These are phyloP conservation scores for Hordeum vulgare DNA, from an alignment of 176 grass and related monocot species.

Conservation along the genomic window DNA sequence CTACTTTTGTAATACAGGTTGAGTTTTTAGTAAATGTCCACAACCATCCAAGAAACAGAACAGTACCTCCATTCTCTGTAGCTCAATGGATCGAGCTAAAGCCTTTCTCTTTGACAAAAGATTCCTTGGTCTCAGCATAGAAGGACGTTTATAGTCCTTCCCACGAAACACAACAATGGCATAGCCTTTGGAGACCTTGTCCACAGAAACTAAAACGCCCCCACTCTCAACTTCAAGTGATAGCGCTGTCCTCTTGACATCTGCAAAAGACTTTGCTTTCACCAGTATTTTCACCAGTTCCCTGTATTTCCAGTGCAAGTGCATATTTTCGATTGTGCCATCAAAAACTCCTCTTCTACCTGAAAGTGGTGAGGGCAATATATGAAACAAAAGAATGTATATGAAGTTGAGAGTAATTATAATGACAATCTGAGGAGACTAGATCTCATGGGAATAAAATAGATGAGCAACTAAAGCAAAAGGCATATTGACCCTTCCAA, in stretches of 20 bases:
- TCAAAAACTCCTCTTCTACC: conserved; percentile 97
- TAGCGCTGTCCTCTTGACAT: conserved; percentile 66
- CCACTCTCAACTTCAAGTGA: conserved; percentile 90
- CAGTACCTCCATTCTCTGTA: conserved; percentile 75
- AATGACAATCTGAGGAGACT: background rate
- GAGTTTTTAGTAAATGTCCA: background rate
- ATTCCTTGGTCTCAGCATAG: conserved; percentile 64
- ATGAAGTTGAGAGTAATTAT: background rate
- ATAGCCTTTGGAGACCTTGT: conserved; percentile 91
- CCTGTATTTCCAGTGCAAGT: conserved; percentile 99
- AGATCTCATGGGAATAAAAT: background rate
- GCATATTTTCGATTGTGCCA: conserved; percentile 93
- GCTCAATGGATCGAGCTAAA: conserved; percentile 79
- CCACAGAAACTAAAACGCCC: conserved; percentile 79
- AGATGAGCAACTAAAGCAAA: conserved; percentile 10
- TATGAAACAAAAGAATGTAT: background rate
- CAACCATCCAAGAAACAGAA: background rate
- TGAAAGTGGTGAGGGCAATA: conserved; percentile 17
- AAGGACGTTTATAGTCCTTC: conserved; percentile 61
- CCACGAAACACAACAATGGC: conserved; percentile 82
- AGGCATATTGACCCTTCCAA: background rate
- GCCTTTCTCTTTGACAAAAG: conserved; percentile 84
- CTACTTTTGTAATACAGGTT: background rate
- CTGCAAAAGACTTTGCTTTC: conserved; percentile 62
- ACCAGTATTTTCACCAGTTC: conserved; percentile 83